Evolutionary conservation across 83 land plant species (phyloP).

Genomic region (Picea abies): DNA sequence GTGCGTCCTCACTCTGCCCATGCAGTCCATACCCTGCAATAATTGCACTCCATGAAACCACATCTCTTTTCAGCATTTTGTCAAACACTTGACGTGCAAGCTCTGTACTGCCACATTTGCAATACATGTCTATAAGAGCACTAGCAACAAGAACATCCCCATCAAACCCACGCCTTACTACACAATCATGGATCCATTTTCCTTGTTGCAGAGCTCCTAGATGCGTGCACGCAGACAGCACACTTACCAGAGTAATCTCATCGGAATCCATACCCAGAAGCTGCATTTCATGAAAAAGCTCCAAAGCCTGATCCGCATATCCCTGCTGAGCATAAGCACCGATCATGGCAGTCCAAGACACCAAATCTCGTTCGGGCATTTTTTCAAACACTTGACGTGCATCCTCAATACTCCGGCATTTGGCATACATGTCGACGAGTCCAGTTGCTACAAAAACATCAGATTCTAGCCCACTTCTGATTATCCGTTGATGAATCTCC

Average conservation of each 20-base stretch:
- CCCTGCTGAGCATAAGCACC: not conserved
- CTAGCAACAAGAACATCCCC: constrained; percentile 7
- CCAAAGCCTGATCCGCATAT: not conserved
- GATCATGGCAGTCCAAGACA: constrained; percentile 3
- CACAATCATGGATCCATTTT: constrained; percentile 18
- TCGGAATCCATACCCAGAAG: constrained; percentile 5
- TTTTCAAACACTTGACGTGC: not conserved
- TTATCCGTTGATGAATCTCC: not conserved
- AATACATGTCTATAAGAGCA: constrained; percentile 25
- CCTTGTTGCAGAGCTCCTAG: constrained; percentile 8
- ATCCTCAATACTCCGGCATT: not conserved
- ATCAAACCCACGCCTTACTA: not conserved
- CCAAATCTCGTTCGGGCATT: constrained; percentile 1
- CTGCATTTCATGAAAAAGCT: not conserved
- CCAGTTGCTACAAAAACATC: not conserved
- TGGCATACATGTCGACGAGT: not conserved
- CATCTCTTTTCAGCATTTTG: too few species aligned
- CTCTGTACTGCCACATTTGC: constrained; percentile 10
- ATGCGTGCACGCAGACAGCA: constrained; percentile 38
- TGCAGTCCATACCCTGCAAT: constrained; percentile 30
- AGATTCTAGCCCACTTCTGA: not conserved
- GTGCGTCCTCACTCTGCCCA: not conserved
- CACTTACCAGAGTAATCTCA: constrained; percentile 32
- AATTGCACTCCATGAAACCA: constrained; percentile 38
- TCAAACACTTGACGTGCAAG: too few species aligned